Evolutionary conservation across 192 early-diverging fungal genomes (phyloP), one percentile per base, ranked within the genome.

Genomic region (Linnemannia zychae): DNA sequence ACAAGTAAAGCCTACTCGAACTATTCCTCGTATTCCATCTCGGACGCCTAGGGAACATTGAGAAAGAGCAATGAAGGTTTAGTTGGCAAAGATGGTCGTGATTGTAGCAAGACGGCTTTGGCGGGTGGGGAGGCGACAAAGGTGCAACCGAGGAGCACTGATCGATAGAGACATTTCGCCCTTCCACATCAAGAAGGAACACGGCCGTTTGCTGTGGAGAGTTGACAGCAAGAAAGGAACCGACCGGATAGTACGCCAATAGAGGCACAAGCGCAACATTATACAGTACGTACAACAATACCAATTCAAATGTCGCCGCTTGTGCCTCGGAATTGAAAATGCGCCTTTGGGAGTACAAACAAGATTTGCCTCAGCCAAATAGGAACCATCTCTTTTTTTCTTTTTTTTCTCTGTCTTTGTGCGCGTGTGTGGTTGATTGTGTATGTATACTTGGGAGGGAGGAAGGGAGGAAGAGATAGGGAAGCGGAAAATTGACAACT

Each of bases 1-100:
- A n/a, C 2, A n/a, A n/a, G 52, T 7, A 7, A 22, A n/a, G n/a
- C n/a, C n/a, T 7, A 57, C 20, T 28, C 7, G 9, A 0, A 7
- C 28, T 63, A 63, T 3, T 63, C 57, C 12, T 81, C 79, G 18
- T 71, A 34, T 38, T 81, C 79, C 79, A 81, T 81, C 18, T 81
- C 79, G 37, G 79, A 74, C 11, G 73, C 72, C 79, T 81, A 75
- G 7, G 22, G 31, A 38, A 44, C 47, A 63, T 49, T 48, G 28
- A 38, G 65, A 0, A 31, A 63, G 50, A n/a, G 20, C 37, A 78
- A 63, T 24, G 65, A 77, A 69, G 46, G 47, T 33, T n/a, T 47
- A 6, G 28, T 12, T 18, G 3, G 24, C 52, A 33, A 53, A 60
- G 24, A 31, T 22, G 22, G 40, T 28, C 24, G 53, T 1, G 11